Evolutionary conservation across 208 protist genomes (phyloP).

Genomic region (Trypanosoma brucei): DNA sequence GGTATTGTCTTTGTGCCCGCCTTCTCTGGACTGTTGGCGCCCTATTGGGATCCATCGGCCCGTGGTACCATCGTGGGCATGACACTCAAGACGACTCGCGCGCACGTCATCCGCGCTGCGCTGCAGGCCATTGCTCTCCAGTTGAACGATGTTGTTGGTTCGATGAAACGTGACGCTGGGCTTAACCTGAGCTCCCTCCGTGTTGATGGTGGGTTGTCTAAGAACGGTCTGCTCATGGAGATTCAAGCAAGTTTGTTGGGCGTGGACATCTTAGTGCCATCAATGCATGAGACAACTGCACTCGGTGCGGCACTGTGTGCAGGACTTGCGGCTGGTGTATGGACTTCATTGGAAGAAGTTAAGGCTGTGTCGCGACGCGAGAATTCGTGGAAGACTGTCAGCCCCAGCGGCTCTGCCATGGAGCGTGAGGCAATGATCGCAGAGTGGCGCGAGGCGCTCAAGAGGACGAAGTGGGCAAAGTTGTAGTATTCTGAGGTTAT

Average conservation of each 20-base stretch:
- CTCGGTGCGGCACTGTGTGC: conserved; percentile 77
- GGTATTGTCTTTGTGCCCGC: conserved; percentile 97
- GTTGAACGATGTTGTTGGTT: conserved; percentile 79
- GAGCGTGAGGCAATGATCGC: conserved; percentile 27
- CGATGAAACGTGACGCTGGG: conserved; percentile 80
- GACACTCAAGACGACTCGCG: conserved; percentile 79
- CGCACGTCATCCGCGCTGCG: conserved; percentile 85
- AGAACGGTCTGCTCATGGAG: conserved; percentile 90
- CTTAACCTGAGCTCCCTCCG: conserved; percentile 62
- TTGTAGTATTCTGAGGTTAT: conserved; percentile 27
- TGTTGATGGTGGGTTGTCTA: conserved; percentile 95
- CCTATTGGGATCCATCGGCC: conserved; percentile 95
- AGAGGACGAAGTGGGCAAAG: conserved; percentile 62
- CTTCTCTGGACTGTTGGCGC: conserved; percentile 96
- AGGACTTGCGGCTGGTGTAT: conserved; percentile 53
- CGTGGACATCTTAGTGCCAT: conserved; percentile 56
- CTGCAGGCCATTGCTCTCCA: conserved; percentile 90
- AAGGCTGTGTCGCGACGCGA: conserved; percentile 22
- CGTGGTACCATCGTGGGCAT: conserved; percentile 92
- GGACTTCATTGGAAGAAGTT: conserved; percentile 60
- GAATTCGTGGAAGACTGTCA: conserved; percentile 28
- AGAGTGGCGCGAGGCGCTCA: conserved; percentile 52
- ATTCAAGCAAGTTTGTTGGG: conserved; percentile 92
- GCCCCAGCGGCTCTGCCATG: conserved; percentile 19
- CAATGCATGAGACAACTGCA: conserved; percentile 72